Conservation (phyloP, 1,284 basidiomycete species). For the Gomphus bonarii region DNA sequence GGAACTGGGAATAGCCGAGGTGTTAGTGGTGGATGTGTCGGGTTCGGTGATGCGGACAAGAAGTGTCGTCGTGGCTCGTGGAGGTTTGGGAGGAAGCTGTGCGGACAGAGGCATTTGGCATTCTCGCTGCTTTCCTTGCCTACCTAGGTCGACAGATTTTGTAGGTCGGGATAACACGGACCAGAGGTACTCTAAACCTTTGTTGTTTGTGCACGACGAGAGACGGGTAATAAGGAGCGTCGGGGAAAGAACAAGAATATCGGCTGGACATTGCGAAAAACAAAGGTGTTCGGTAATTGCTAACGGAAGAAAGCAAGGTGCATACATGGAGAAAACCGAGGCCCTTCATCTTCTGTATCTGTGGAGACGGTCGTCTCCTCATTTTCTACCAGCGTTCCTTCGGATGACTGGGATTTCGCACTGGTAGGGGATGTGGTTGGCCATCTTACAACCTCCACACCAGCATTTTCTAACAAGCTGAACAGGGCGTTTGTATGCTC, state of each 20-base stretch:
- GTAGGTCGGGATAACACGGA: not conserved
- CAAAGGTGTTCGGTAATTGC: not conserved
- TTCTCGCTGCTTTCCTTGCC: too few species aligned
- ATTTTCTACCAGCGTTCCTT: not conserved
- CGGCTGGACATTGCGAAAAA: not conserved
- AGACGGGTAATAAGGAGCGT: conserved; percentile 5
- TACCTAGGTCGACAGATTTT: not conserved
- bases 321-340: conserved; percentile 2
- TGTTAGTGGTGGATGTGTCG: not conserved
- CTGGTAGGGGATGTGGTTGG: not conserved
- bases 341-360: not conserved
- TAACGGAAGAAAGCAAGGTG: not conserved
- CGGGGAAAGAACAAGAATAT: conserved; percentile 1
- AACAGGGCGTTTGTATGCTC: conserved; percentile 3
- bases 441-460: not conserved
- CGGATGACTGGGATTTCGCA: not conserved
- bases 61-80: not conserved
- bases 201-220: conserved; percentile 2
- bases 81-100: not conserved
- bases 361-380: not conserved
- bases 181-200: conserved; percentile 5
- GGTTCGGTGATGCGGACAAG: conserved; percentile 3
- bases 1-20: not conserved
- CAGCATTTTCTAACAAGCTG: not conserved
- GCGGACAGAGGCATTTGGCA: not conserved